These are phyloP conservation scores for Cynara cardunculus DNA, from an alignment of 129 eudicot genomes.

Conservation along the genomic window DNA sequence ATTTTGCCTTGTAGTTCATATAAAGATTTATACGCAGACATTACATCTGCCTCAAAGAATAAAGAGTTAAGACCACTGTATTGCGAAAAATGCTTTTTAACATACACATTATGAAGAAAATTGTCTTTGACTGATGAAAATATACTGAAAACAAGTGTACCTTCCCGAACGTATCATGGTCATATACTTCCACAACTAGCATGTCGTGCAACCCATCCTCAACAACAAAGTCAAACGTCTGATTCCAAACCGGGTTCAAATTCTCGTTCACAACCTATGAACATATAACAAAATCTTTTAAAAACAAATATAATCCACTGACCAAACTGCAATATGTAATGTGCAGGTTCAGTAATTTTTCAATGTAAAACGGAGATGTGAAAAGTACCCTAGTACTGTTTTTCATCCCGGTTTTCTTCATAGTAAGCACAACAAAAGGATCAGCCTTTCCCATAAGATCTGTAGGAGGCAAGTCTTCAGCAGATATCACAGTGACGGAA, in stretches of 20 bases:
- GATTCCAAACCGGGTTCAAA: conserved; percentile 95
- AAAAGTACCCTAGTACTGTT: conserved; percentile 78
- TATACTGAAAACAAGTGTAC: conserved; percentile 30
- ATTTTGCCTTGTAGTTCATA: not conserved
- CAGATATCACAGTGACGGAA: conserved; percentile 84
- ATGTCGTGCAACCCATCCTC: conserved; percentile 97
- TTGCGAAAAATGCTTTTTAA: not conserved
- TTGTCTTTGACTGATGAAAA: not conserved
- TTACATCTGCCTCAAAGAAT: not conserved
- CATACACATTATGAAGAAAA: not conserved
- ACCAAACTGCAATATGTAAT: not conserved
- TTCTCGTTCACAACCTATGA: conserved; percentile 83
- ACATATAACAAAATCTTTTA: not conserved
- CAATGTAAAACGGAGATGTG: not conserved
- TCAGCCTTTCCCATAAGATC: conserved; percentile 92
- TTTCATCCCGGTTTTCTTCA: conserved; percentile 76
- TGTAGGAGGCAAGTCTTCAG: conserved; percentile 75
- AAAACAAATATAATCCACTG: not conserved
- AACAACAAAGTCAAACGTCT: conserved; percentile 93
- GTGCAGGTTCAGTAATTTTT: not conserved
- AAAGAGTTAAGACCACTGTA: not conserved
- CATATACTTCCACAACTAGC: conserved; percentile 80
- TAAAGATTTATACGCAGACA: not conserved
- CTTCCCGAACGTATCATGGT: conserved; percentile 98
- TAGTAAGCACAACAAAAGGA: conserved; percentile 70